Evolutionary conservation across 768 basidiomycete species (phyloP).

Genomic region (Symmetrospora coprosmae): DNA sequence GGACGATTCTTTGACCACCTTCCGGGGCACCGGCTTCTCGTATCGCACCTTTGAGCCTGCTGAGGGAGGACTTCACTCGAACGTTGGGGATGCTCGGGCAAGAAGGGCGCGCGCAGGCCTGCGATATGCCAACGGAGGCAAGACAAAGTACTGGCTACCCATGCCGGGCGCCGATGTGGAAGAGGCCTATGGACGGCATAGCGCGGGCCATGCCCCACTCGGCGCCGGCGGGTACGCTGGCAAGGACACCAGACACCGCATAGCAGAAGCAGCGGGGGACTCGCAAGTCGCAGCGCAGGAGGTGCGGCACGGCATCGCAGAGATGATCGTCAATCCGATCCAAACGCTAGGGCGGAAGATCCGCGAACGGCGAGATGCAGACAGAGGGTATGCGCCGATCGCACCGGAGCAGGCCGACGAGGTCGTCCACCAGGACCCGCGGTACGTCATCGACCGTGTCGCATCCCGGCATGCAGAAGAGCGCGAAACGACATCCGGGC

Average conservation of each 20-base stretch:
- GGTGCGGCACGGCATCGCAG: slow-evolving; percentile 15
- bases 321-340: slow-evolving; percentile 35
- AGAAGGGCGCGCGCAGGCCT: slow-evolving; percentile 79
- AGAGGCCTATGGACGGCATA: slow-evolving; percentile 18
- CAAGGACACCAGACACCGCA: not conserved
- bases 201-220: slow-evolving; percentile 1
- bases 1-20: slow-evolving; percentile 65
- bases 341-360: slow-evolving; percentile 34
- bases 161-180: slow-evolving; percentile 39
- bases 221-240: not conserved
- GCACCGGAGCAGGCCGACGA: slow-evolving; percentile 50
- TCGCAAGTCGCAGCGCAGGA: slow-evolving; percentile 42
- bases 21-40: slow-evolving; percentile 78
- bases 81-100: slow-evolving; percentile 58
- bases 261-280: slow-evolving; percentile 39
- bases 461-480: slow-evolving; percentile 38
- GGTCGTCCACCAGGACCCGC: slow-evolving; percentile 46
- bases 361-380: slow-evolving; percentile 38
- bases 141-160: slow-evolving; percentile 90
- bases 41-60: slow-evolving; percentile 94
- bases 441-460: slow-evolving; percentile 21
- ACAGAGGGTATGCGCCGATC: slow-evolving; percentile 62
- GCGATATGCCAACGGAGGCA: slow-evolving; percentile 78
- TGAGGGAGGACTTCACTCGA: slow-evolving; percentile 76
- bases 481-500: slow-evolving; percentile 31